A percentile compares a stretch with the other conserved stretches of the same genome.
These are phyloP conservation scores for Eimeria praecox DNA, from an alignment of 169 alveolate genomes.

Conservation along the genomic window DNA sequence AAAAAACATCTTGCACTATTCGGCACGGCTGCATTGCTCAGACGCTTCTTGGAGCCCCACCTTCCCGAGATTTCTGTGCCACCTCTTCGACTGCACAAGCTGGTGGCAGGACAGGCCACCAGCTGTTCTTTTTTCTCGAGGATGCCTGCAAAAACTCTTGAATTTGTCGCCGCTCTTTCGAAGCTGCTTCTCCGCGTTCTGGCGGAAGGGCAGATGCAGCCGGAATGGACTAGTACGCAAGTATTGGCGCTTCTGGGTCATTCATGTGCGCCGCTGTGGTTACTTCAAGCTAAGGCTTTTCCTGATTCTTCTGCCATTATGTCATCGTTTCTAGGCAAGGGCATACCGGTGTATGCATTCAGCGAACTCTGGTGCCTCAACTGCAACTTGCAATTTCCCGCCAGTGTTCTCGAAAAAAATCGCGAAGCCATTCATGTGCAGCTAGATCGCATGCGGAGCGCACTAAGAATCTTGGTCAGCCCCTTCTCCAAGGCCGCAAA, in stretches of 20 bases:
- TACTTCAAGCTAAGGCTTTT: background rate
- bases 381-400: background rate
- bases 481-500: background rate
- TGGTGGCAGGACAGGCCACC: background rate
- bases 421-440: constrained; percentile 34
- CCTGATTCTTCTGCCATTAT: background rate
- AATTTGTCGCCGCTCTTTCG: constrained; percentile 13
- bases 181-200: constrained; percentile 5
- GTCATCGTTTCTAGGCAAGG: background rate
- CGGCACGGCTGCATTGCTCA: background rate
- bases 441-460: background rate
- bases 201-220: constrained; percentile 13
- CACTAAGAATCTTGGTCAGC: background rate
- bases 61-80: background rate
- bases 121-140: background rate
- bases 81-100: background rate
- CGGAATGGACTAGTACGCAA: background rate
- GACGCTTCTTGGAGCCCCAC: constrained; percentile 18
- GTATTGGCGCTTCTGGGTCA: constrained; percentile 51
- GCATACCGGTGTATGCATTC: constrained; percentile 5
- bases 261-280: constrained; percentile 40
- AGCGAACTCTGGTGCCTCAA: constrained; percentile 24
- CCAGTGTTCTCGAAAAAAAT: background rate
- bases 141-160: constrained; percentile 2
- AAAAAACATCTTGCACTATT: background rate